Evolutionary conservation across 2,329 filamentous ascomycete species (phyloP), one percentile per base, ranked within the genome.

Genomic region (Verticillium zaregamsianum): DNA sequence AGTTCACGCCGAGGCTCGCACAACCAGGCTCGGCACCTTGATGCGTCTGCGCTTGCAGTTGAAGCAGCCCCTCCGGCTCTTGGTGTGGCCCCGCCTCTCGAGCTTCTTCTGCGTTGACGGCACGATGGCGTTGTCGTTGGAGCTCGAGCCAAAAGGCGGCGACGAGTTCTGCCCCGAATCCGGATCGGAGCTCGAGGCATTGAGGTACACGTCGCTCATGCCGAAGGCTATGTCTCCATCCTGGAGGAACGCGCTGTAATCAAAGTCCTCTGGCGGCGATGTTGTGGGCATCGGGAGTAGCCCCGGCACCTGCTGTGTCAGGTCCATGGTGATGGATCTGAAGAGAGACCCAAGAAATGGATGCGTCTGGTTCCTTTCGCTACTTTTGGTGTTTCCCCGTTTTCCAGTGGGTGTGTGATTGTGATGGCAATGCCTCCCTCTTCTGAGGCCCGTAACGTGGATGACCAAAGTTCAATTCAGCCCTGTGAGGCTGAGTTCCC

Each of bases 21-120:
- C 11, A 25, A 52, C 20, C n/a, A 20, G 45, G 45, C 9, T 55
- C 59, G 65, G 25, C 72, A 83, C 83, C 80, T 87, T 90, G 71
- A 90, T 89, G 62, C 86, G 82, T 49, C 87, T 77, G 61, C 83
- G 79, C 73, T 90, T 90, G 76, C 87, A 90, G 70, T 88, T 88
- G 71, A 82, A 89, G 72, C 87, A 90, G 9, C 87, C 87, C 17
- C 82, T 78, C 28, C 87, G 80, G 58, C 85, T 88, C 72, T 90
- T 90, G 12, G 85, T 89, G 65, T 90, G 87, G 0, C 87, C 86
- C 64, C 85, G 80, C 61, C 87, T 76, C 70, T 85, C 84, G 31
- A 82, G 65, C 55, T 78, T 75, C 66, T 77, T 77, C 67, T 72
- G 31, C 17, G 45, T 20, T 7, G 25, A 31, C 25, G 40, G 23